Conservation (phyloP, 2,329 filamentous ascomycete genomes). For the Magnaporthiopsis incrustans region DNA sequence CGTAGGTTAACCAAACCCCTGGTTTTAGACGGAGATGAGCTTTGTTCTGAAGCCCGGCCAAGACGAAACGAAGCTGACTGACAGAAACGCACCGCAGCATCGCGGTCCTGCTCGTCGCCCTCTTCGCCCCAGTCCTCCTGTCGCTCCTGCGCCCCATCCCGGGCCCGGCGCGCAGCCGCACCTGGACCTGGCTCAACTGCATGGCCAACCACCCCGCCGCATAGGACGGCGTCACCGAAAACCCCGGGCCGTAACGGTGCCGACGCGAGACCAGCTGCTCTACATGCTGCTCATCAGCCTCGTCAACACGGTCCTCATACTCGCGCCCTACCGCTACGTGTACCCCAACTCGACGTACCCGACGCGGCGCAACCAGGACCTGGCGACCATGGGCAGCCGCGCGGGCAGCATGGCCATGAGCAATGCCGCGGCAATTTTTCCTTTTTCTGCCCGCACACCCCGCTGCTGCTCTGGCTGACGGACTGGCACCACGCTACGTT, state of each 20-base stretch:
- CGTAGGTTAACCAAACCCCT: too few relatives aligned
- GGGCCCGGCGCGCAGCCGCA: conserved; percentile 15
- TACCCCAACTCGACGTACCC: conserved; percentile 7
- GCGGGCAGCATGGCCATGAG: conserved; percentile 10
- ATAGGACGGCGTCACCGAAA: conserved; percentile 23
- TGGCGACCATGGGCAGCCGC: conserved; percentile 8
- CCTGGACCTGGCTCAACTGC: conserved; percentile 21
- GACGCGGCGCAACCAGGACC: conserved; percentile 5
- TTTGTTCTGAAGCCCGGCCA: too few relatives aligned
- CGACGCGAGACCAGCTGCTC: conserved; percentile 18
- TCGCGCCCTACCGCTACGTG: conserved; percentile 5
- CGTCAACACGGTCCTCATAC: conserved; percentile 12
- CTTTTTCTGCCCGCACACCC: conserved; percentile 32
- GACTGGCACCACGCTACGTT: conserved; percentile 42
- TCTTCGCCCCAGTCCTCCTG: conserved; percentile 22
- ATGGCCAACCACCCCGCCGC: conserved; percentile 23
- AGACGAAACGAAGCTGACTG: too few relatives aligned
- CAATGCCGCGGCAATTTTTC: conserved; percentile 24
- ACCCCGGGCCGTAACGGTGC: conserved; percentile 16
- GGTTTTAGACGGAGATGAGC: too few relatives aligned
- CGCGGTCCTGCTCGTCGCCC: conserved; percentile 20
- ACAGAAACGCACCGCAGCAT: conserved; percentile 11
- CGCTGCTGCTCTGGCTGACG: conserved; percentile 33
- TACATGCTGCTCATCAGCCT: conserved; percentile 12
- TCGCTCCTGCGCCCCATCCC: conserved; percentile 29